Base-by-base conservation (phyloP, 805 yeast genomes). In the Ogataea siamensis region DNA sequence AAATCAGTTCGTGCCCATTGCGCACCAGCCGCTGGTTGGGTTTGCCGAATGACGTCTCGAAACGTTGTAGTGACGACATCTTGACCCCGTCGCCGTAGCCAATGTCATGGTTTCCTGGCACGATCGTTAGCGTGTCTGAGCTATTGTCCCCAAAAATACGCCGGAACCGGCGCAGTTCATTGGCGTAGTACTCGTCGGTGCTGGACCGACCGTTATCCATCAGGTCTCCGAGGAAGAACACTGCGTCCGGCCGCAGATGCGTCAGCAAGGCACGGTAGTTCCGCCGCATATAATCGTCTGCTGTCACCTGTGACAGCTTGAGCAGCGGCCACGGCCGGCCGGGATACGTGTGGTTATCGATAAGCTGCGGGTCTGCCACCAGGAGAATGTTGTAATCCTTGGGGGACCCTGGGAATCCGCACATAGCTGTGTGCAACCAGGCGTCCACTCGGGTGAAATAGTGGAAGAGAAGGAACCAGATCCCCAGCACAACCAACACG, bases 191-290 rank as follows among this genome's bases (percentile, higher is more conserved):
- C 7, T 48, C 55, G 22, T 71, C 71, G 45, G 76, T 78, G 26
- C 74, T 76, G 91, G 95, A 88, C 41, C 99, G 70, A 0, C 98
- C 98, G 9, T 97, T 97, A 62, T 93, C 99, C 57, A 91, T 84
- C 50, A 91, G 61, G 58, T 93, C 99, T 2, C 99, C 99, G 18
- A 93, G 63, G 56, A 87, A 91, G 5, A 91, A 62, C 4, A 79
- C 77, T 1, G 83, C 67, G 52, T 88, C 83, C 0, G 98, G 96
- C 23, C 77, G 75, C 37, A 93, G 68, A 45, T 83, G 82, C 26
- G 82, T 62, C 42, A 67, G 66, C 50, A 74, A 72, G 71, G 86
- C 78, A 7, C 41, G 40, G 32, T 54, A 55, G 58, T 91, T 88
- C 37, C 88, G 71, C 46, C 76, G 80, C 50, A 87, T 80, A 53